A percentile compares a stretch with the other conserved stretches of the same genome.
Evolutionary conservation across 257 asterid genomes (phyloP).

Genomic region (Asclepias syriaca): DNA sequence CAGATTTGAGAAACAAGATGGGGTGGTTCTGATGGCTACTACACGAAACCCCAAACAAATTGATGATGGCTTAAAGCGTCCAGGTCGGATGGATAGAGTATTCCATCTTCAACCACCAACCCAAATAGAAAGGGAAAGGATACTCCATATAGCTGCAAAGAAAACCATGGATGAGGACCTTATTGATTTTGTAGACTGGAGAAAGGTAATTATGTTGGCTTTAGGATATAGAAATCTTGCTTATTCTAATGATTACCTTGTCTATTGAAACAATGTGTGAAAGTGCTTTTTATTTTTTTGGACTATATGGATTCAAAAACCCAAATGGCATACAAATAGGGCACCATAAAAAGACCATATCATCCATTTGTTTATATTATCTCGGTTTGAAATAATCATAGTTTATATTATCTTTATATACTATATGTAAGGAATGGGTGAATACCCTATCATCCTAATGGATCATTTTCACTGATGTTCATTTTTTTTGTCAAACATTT

Average conservation of each 20-base stretch:
- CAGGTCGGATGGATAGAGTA: conserved; percentile 98
- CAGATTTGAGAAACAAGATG: conserved; percentile 98
- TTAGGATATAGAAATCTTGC: conserved; percentile 5
- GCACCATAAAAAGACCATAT: too few relatives aligned
- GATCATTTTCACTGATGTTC: too few relatives aligned
- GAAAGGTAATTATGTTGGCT: conserved; percentile 48
- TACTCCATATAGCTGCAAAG: conserved; percentile 64
- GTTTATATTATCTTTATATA: too few relatives aligned
- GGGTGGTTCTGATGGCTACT: conserved; percentile 98
- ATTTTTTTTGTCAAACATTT: background rate
- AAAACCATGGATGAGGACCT: conserved; percentile 92
- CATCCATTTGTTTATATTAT: too few relatives aligned
- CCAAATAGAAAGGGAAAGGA: conserved; percentile 80
- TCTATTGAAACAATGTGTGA: background rate
- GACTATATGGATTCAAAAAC: background rate
- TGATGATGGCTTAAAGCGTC: conserved; percentile 92
- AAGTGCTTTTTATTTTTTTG: background rate
- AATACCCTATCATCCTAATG: too few relatives aligned
- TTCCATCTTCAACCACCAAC: conserved; percentile 93
- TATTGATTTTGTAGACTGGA: conserved; percentile 81
- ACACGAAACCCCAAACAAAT: conserved; percentile 81
- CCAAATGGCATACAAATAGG: too few relatives aligned
- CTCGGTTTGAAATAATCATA: too few relatives aligned
- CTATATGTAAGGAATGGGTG: too few relatives aligned
- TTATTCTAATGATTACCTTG: background rate